These are phyloP conservation scores for Botrytis galanthina DNA, from an alignment of 2,329 filamentous ascomycete species.

Conservation along the genomic window DNA sequence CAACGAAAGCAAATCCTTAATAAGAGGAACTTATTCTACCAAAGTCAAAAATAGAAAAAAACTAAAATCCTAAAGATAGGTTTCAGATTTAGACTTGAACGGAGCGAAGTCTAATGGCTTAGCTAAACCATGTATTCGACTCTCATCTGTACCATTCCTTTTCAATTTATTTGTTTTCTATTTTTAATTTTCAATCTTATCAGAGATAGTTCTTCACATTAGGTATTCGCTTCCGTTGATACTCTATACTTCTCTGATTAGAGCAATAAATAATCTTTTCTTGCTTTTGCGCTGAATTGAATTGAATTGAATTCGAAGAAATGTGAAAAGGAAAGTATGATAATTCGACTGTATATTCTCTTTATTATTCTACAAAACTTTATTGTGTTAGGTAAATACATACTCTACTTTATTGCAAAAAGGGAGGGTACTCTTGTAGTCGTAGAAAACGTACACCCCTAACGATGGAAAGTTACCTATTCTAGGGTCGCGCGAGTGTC, in stretches of 20 bases:
- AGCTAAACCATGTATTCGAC: not conserved
- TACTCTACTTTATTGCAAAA: not conserved
- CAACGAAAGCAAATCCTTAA: not conserved
- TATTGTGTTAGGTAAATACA: not conserved
- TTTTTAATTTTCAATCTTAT: not conserved
- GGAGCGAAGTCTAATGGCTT: not conserved
- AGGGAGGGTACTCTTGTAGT: not conserved
- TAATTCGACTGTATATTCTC: not conserved
- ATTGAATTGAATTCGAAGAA: not conserved
- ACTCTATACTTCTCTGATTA: not conserved
- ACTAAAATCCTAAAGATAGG: not conserved
- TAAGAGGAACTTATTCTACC: not conserved
- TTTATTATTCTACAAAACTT: not conserved
- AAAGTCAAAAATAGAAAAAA: not conserved
- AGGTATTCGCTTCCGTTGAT: not conserved
- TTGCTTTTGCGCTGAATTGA: not conserved
- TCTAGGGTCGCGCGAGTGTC: not conserved
- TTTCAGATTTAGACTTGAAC: not conserved
- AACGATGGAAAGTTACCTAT: too few species aligned
- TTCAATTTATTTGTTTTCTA: not conserved
- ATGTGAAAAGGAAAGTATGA: not conserved
- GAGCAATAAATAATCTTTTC: not conserved
- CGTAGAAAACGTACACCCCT: too few species aligned
- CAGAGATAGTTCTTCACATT: not conserved
- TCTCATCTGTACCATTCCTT: not conserved